Evolutionary conservation across 2,329 filamentous ascomycete species (phyloP).

Genomic region (Penicillium italicum): DNA sequence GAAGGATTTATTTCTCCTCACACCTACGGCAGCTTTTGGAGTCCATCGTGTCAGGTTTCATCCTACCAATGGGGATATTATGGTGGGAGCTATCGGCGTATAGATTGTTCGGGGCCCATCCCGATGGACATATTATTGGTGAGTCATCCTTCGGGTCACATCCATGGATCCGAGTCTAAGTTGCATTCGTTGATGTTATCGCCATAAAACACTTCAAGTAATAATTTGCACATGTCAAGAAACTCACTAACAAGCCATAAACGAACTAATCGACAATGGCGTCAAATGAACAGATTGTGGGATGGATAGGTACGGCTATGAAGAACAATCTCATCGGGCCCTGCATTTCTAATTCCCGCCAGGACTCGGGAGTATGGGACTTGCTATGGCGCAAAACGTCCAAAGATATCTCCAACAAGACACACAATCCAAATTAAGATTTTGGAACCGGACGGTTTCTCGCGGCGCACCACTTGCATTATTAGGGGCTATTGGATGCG

Average conservation of each 20-base stretch:
- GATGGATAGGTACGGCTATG: conserved; percentile 9
- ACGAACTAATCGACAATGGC: not conserved
- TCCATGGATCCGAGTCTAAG: conserved; percentile 2
- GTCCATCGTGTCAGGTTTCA: no score
- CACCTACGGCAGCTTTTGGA: no score
- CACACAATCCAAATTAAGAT: not conserved
- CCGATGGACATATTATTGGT: not conserved
- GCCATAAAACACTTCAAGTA: not conserved
- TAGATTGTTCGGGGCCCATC: not conserved
- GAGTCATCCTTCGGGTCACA: conserved; percentile 7
- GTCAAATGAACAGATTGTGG: not conserved
- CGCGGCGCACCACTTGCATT: conserved; percentile 4
- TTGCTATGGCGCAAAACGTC: conserved; percentile 13
- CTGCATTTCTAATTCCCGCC: not conserved
- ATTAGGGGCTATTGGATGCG: conserved; percentile 4
- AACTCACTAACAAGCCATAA: not conserved
- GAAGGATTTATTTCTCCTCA: not conserved
- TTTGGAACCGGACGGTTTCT: conserved; percentile 12
- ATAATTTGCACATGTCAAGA: not conserved
- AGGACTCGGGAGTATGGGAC: conserved; percentile 15
- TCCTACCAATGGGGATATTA: no score
- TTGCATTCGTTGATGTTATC: not conserved
- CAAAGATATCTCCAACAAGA: conserved; percentile 5
- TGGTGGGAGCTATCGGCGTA: no score
- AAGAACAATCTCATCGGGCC: not conserved